phyloP scores from a whole-genome alignment of 179 eudicot species.

The Corrigiola litoralis region DNA sequence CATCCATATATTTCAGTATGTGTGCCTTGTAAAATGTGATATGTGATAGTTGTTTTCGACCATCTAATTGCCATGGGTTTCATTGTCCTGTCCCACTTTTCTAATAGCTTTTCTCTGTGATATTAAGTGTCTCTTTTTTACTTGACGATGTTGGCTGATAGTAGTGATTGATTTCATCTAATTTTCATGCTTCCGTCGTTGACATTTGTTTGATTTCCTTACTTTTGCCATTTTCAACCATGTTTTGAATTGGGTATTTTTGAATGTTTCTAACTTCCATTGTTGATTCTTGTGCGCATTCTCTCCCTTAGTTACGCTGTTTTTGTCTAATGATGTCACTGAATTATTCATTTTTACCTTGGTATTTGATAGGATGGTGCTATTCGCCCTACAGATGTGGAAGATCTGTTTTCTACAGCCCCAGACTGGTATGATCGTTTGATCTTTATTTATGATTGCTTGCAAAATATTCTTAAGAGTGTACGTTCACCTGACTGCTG shows the following conservation, averaged over 20 bases:
- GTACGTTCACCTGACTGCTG: not conserved
- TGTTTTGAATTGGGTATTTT: too few relatives aligned
- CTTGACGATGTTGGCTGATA: not conserved
- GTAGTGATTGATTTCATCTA: not conserved
- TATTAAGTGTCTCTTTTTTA: not conserved
- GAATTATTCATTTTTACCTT: not conserved
- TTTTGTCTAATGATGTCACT: not conserved
- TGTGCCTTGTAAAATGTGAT: not conserved
- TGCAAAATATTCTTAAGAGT: not conserved
- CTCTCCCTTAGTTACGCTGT: not conserved
- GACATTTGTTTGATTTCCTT: not conserved
- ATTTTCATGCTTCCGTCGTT: not conserved
- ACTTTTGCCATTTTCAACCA: not conserved
- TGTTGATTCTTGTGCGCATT: not conserved
- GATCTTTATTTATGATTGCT: not conserved
- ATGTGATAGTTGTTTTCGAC: not conserved
- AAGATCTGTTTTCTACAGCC: slow-evolving; percentile 90
- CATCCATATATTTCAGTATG: too few relatives aligned
- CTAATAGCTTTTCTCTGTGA: not conserved
- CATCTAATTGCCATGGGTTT: not conserved
- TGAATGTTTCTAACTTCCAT: not conserved
- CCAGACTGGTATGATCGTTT: slow-evolving; percentile 63
- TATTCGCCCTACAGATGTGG: slow-evolving; percentile 57
- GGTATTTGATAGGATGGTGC: slow-evolving; percentile 58
- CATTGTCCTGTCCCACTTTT: not conserved